Evolutionary conservation across 768 basidiomycete genomes (phyloP).

Genomic region (Sarcomyxa edulis): DNA sequence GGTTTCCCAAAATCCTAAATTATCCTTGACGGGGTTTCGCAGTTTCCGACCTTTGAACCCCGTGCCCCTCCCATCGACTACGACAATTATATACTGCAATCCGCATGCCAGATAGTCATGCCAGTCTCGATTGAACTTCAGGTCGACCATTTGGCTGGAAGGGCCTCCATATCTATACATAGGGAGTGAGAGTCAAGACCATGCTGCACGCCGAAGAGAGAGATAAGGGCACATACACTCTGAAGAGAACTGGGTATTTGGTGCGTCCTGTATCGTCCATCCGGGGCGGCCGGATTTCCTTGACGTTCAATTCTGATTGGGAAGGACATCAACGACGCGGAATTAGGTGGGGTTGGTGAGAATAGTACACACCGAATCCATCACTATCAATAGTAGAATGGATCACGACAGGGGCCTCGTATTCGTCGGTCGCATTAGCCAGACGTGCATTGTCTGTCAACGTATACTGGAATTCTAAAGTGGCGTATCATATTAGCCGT

Average conservation of each 20-base stretch:
- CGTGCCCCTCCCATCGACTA: conserved; percentile 91
- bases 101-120: conserved; percentile 80
- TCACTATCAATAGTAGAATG: conserved; percentile 74
- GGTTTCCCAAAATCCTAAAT: conserved; percentile 87
- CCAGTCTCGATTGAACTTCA: conserved; percentile 72
- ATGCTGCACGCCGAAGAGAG: conserved; percentile 1
- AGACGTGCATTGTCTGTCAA: conserved; percentile 70
- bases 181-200: conserved; percentile 9
- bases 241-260: conserved; percentile 92
- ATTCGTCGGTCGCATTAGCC: conserved; percentile 57
- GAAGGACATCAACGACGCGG: conserved; percentile 7
- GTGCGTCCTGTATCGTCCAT: conserved; percentile 95
- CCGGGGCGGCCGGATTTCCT: conserved; percentile 85
- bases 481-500: conserved; percentile 2
- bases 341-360: too few species aligned
- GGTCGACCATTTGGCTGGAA: conserved; percentile 70
- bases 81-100: conserved; percentile 79
- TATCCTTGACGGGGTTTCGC: conserved; percentile 82
- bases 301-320: conserved; percentile 74
- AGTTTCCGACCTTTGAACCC: conserved; percentile 83
- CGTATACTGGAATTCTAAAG: conserved; percentile 53
- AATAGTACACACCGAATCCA: conserved; percentile 62
- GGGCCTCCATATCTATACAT: conserved; percentile 83
- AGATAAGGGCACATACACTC: conserved; percentile 49
- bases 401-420: conserved; percentile 64